Percentiles rank a stretch among this genome's conserved stretches.
Evolutionary conservation across 1,139 yeast species (phyloP).

Genomic region (Lodderomyces metapsilosis): DNA sequence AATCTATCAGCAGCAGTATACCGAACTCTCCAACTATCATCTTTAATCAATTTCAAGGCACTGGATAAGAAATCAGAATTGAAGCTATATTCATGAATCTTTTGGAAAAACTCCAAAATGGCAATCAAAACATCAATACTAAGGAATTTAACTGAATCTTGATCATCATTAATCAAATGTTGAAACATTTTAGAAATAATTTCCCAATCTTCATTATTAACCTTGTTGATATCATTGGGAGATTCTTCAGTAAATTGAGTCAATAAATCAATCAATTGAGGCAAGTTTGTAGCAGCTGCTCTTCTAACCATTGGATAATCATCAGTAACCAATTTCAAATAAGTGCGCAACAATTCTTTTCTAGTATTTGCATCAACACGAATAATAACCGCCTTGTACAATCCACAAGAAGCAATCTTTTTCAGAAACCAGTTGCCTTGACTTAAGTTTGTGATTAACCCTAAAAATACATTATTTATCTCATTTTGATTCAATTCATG

Average conservation of each 20-base stretch:
- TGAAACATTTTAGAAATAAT: constrained; percentile 79
- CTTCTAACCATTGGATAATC: constrained; percentile 99
- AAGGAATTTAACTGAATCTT: constrained; percentile 91
- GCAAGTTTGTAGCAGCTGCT: constrained; percentile 85
- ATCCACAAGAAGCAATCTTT: constrained; percentile 89
- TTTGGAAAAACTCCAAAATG: constrained; percentile 62
- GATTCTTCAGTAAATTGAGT: constrained; percentile 34
- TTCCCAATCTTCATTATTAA: constrained; percentile 62
- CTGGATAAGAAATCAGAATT: constrained; percentile 59
- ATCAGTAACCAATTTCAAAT: constrained; percentile 73
- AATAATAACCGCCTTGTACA: constrained; percentile 69
- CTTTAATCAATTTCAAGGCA: constrained; percentile 65
- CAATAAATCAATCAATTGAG: constrained; percentile 61
- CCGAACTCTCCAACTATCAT: constrained; percentile 97
- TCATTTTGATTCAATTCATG: constrained; percentile 65
- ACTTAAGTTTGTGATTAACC: constrained; percentile 73
- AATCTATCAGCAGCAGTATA: constrained; percentile 96
- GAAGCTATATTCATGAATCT: constrained; percentile 55
- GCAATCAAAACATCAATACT: constrained; percentile 84
- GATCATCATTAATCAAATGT: constrained; percentile 77
- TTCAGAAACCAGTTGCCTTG: constrained; percentile 94
- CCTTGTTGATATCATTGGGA: constrained; percentile 24
- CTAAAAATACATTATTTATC: constrained; percentile 65
- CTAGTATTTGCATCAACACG: constrained; percentile 57
- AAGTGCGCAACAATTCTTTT: constrained; percentile 62